Percentiles rank a stretch among this genome's conserved stretches.
Conservation (phyloP, 805 yeast species). For the Candida quercuum region DNA sequence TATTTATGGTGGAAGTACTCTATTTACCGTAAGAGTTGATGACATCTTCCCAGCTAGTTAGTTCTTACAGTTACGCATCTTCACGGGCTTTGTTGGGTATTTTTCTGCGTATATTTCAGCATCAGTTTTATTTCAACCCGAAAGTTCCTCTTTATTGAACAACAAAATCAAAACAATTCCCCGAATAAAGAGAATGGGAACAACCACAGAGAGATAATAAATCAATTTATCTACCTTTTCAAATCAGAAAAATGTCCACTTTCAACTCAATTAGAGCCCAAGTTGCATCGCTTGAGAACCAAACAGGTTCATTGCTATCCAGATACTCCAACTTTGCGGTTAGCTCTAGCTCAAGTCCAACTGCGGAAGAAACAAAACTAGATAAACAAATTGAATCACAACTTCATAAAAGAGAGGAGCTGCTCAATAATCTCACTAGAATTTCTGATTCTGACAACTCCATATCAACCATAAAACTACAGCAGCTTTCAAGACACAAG, state of each 20-base stretch:
- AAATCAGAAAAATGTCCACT: slow-evolving; percentile 30
- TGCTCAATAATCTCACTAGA: slow-evolving; percentile 44
- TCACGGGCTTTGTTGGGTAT: too few relatives aligned
- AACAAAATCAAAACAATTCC: background rate
- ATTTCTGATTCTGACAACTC: slow-evolving; percentile 50
- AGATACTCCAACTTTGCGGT: slow-evolving; percentile 51
- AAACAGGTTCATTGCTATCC: slow-evolving; percentile 49
- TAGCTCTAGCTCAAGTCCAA: slow-evolving; percentile 41
- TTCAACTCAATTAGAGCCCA: slow-evolving; percentile 67
- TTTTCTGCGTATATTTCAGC: too few relatives aligned
- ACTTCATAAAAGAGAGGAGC: slow-evolving; percentile 49
- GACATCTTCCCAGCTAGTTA: slow-evolving; percentile 1
- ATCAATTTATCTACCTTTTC: background rate
- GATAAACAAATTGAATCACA: slow-evolving; percentile 45
- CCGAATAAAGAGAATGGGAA: background rate
- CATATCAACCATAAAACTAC: slow-evolving; percentile 67
- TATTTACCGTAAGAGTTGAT: background rate
- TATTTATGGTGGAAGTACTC: slow-evolving; percentile 12
- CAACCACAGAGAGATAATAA: slow-evolving; percentile 5
- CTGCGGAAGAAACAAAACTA: slow-evolving; percentile 41
- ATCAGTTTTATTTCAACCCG: too few relatives aligned
- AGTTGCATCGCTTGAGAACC: slow-evolving; percentile 64
- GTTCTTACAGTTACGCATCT: slow-evolving; percentile 12
- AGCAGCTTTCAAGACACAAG: slow-evolving; percentile 77
- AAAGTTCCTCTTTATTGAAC: background rate